Evolutionary conservation across 148 eudicot species (phyloP).

Genomic region (Agrostemma githago): DNA sequence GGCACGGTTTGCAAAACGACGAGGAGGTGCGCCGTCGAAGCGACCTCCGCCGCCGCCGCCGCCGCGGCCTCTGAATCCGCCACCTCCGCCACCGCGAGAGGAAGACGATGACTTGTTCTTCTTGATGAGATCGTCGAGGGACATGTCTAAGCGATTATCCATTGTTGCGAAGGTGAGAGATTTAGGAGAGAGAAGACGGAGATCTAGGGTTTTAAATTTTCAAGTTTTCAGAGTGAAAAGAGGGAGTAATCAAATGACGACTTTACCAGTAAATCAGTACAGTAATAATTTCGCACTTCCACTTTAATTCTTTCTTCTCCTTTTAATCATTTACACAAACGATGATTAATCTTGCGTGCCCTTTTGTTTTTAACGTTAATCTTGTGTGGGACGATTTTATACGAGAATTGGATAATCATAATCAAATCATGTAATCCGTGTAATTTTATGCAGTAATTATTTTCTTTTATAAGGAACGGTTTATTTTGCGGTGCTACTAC

Average conservation of each 20-base stretch:
- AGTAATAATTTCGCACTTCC: background rate
- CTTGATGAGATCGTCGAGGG: conserved; percentile 89
- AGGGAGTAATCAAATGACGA: background rate
- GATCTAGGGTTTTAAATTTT: conserved; percentile 20
- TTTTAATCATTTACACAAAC: too few species aligned
- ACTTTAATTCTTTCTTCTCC: background rate
- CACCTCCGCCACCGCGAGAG: conserved; percentile 33
- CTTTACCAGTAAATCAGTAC: background rate
- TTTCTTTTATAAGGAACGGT: too few species aligned
- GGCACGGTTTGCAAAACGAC: conserved; percentile 61
- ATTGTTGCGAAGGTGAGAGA: conserved; percentile 26
- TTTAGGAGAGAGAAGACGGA: conserved; percentile 12
- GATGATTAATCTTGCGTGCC: too few species aligned
- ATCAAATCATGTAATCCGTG: too few species aligned
- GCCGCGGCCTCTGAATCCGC: conserved; percentile 39
- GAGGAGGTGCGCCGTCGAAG: conserved; percentile 52
- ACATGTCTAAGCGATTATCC: conserved; percentile 78
- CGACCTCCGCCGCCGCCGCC: conserved; percentile 39
- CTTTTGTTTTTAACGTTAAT: too few species aligned
- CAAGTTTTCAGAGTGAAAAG: background rate
- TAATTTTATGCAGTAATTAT: too few species aligned
- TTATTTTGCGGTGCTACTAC: too few species aligned
- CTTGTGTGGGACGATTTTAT: too few species aligned
- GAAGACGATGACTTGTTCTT: conserved; percentile 59
- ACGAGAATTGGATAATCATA: too few species aligned